Conservation (phyloP, 2,329 filamentous ascomycete genomes). For the Trichoderma lentiforme region DNA sequence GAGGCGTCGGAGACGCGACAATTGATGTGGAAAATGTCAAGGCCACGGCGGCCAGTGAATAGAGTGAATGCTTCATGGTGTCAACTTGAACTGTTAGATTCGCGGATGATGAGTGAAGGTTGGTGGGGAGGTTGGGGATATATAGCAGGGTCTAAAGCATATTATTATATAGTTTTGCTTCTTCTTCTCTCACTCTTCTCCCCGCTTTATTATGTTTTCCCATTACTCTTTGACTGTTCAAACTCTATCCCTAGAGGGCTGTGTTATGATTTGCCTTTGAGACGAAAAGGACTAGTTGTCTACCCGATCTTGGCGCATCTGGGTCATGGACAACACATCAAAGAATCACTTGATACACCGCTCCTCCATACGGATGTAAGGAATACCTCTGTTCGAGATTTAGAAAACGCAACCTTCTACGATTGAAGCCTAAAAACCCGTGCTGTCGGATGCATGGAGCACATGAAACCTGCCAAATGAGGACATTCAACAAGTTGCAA, state of each 20-base stretch:
- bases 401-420: not conserved
- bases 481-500: not conserved
- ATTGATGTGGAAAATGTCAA: not conserved
- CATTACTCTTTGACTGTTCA: not conserved
- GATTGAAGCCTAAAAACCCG: not conserved
- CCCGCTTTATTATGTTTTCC: not conserved
- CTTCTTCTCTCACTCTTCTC: not conserved
- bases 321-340: not conserved
- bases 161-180: not conserved
- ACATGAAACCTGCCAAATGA: not conserved
- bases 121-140: not conserved
- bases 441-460: not conserved
- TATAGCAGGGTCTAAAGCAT: not conserved
- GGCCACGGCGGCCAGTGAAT: not conserved
- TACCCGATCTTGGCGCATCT: not conserved
- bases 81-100: not conserved
- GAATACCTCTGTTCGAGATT: not conserved
- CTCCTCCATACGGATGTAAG: not conserved
- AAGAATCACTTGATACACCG: not conserved
- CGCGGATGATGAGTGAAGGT: too few relatives aligned
- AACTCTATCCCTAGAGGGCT: not conserved
- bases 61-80: not conserved
- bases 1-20: not conserved
- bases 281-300: not conserved
- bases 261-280: not conserved